Evolutionary conservation across 106 monocot genomes (phyloP), one percentile per base, ranked within the genome.

Genomic region (Acorus gramineus): DNA sequence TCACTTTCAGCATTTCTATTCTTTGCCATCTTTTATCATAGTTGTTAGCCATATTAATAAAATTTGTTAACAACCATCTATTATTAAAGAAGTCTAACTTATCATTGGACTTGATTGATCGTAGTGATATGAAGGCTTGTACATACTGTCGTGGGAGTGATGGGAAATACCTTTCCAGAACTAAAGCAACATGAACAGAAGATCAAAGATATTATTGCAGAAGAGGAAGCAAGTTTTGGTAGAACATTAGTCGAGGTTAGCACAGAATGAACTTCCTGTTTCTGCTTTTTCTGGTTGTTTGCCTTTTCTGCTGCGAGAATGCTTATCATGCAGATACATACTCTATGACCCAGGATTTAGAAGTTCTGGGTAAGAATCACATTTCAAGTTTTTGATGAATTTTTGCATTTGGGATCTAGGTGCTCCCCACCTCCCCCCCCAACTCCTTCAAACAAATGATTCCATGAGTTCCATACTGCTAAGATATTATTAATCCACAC

Each of bases 141-240:
- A 76, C 80, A 71, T 63, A 55, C 76, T 69, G 75, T 95, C 42
- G 82, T 90, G 3, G 44, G 74, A 71, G 76, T 82, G 56, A 95
- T 95, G 90, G 84, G 90, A 6, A 82, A 84, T 73, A 58, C 72
- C 67, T 95, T 95, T 72, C 90, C 84, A 47, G 94, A 95, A 83
- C 86, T 95, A 50, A 82, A 76, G 63, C 81, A 85, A 60, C 77
- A 87, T 76, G 76, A 87, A 57, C 60, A 52, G 11, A 90, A 85
- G 67, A 95, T 95, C 28, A 80, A 63, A 72, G 78, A 75, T 8
- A 95, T 95, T 42, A 80, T 95, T 70, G 76, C 74, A 61, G 95
- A 95, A 44, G 95, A 95, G 63, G 90, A 95, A 73, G 76, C 74
- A 71, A 95, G 87, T 59, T 95, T 90, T 77, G 90, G 87, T 66